Conservation (phyloP, 2,329 filamentous ascomycete species). For the Alternaria brassicae region DNA sequence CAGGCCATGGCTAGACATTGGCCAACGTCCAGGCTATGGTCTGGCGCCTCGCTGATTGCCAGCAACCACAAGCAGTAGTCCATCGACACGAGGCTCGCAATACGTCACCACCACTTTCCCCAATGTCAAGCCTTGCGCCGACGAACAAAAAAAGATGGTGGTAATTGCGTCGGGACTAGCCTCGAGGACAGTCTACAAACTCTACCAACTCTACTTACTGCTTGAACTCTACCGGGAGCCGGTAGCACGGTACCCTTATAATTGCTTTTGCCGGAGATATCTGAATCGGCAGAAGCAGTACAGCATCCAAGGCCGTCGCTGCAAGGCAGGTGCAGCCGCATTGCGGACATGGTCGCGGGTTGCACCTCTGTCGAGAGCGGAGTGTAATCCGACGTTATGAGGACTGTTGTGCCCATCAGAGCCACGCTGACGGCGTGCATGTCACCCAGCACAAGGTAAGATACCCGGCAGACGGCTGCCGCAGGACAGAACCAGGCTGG, state of each 20-base stretch:
- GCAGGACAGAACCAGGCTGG: conserved; percentile 44
- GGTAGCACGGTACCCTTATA: conserved; percentile 40
- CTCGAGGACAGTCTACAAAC: conserved; percentile 9
- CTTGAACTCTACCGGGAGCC: conserved; percentile 28
- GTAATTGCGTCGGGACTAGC: conserved; percentile 20
- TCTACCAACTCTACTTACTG: background rate
- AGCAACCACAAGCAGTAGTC: conserved; percentile 13
- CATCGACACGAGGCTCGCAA: conserved; percentile 23
- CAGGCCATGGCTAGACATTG: conserved; percentile 27
- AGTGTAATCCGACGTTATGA: conserved; percentile 35
- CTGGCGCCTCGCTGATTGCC: conserved; percentile 19
- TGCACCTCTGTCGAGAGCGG: conserved; percentile 20
- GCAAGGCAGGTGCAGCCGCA: conserved; percentile 20
- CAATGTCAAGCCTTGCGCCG: conserved; percentile 13
- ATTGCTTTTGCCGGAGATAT: conserved; percentile 30
- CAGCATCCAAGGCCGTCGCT: background rate
- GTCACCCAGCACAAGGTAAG: conserved; percentile 35
- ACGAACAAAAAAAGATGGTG: conserved; percentile 13
- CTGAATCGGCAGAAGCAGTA: conserved; percentile 27
- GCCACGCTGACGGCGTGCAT: conserved; percentile 37
- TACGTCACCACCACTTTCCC: conserved; percentile 15
- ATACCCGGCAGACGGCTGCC: conserved; percentile 43
- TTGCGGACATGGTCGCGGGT: conserved; percentile 20
- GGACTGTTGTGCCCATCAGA: conserved; percentile 36
- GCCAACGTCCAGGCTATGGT: conserved; percentile 30